A percentile compares a stretch with the other conserved stretches of the same genome.
These are phyloP conservation scores for Suillus bovinus DNA, from an alignment of 768 basidiomycete genomes.

Conservation along the genomic window DNA sequence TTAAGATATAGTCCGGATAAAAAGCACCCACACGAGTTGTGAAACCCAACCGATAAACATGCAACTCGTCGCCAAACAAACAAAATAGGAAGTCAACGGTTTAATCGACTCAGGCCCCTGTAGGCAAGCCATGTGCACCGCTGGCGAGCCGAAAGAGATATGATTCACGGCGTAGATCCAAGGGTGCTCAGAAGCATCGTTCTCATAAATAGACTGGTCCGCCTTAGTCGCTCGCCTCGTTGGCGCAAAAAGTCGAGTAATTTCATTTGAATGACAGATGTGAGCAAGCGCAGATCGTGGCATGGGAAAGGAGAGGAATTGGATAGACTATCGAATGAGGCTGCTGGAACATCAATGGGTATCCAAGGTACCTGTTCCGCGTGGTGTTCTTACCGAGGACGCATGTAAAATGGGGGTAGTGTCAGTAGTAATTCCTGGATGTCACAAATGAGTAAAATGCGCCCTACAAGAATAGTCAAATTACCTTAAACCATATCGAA, in stretches of 20 bases:
- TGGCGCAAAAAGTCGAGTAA: not conserved
- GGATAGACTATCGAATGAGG: not conserved
- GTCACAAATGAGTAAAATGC: not conserved
- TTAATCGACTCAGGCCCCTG: not conserved
- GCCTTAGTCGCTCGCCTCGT: not conserved
- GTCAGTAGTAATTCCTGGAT: not conserved
- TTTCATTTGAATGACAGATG: not conserved
- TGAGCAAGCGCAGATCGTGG: constrained; percentile 1
- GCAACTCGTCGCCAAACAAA: not conserved
- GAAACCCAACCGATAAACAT: not conserved
- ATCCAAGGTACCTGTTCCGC: constrained; percentile 3
- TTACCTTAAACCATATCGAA: not conserved
- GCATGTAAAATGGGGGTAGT: not conserved
- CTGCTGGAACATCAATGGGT: constrained; percentile 3
- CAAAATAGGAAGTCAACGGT: not conserved
- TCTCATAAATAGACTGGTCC: not conserved
- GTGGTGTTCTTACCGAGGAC: not conserved
- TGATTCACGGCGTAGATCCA: not conserved
- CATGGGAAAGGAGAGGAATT: not conserved
- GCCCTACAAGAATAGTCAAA: not conserved
- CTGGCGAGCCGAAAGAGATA: not conserved
- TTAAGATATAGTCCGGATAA: not conserved
- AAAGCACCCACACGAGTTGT: not conserved
- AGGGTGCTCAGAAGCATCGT: not conserved
- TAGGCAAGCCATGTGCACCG: not conserved